Percentiles rank a stretch among this genome's conserved stretches.
These are phyloP conservation scores for Xerocomus potaroensis DNA, from an alignment of 768 basidiomycete genomes.

Conservation along the genomic window DNA sequence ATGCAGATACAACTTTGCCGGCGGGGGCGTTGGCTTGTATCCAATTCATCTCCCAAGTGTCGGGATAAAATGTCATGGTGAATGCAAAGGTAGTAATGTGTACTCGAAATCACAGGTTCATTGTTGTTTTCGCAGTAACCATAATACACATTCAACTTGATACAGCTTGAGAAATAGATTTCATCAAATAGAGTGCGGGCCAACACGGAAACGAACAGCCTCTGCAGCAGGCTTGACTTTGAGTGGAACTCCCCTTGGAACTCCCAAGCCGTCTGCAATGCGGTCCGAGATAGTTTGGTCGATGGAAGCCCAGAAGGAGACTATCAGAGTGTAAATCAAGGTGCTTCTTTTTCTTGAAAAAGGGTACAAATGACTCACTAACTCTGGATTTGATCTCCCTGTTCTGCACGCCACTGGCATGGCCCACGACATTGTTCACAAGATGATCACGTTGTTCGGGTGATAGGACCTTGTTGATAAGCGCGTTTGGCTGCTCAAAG, in stretches of 20 bases:
- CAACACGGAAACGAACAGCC: constrained; percentile 47
- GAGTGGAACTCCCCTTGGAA: constrained; percentile 55
- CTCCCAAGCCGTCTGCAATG: constrained; percentile 71
- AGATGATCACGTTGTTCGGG: constrained; percentile 39
- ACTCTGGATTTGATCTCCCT: constrained; percentile 56
- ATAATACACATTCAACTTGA: constrained; percentile 5
- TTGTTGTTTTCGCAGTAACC: too few species aligned
- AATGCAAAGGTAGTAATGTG: too few species aligned
- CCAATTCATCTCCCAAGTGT: too few species aligned
- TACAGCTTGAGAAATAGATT: not conserved
- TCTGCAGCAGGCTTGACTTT: constrained; percentile 55
- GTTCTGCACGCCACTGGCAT: constrained; percentile 60
- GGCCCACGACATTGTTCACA: constrained; percentile 62
- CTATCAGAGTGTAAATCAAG: constrained; percentile 31
- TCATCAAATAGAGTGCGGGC: not conserved
- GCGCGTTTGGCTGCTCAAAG: constrained; percentile 76
- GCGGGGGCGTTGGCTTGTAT: not conserved
- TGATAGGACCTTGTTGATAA: not conserved
- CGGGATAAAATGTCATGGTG: too few species aligned
- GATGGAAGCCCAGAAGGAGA: constrained; percentile 77
- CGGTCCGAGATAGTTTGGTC: constrained; percentile 71
- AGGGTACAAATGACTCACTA: constrained; percentile 41
- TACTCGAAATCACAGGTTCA: too few species aligned
- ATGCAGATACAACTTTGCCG: not conserved
- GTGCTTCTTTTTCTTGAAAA: not conserved